Percentiles rank a stretch among this genome's conserved stretches.
These are phyloP conservation scores for Ilex asprella DNA, from an alignment of 257 asterid genomes.

Conservation along the genomic window DNA sequence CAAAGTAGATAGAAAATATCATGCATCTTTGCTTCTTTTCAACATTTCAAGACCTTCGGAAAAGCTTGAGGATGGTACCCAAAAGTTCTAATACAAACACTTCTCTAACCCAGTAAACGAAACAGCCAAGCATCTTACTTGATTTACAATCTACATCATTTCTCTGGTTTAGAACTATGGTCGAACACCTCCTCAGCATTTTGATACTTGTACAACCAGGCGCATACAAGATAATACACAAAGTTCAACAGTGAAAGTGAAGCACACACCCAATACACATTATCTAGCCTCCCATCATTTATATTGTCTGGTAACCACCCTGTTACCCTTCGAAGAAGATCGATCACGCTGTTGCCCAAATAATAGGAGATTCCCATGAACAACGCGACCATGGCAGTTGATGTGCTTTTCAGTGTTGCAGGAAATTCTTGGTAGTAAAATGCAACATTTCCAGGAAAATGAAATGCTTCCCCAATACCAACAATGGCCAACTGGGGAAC, in stretches of 20 bases:
- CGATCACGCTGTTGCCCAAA: constrained; percentile 21
- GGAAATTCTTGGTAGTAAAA: constrained; percentile 36
- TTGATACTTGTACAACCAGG: constrained; percentile 22
- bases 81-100: too few relatives aligned
- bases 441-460: constrained; percentile 26
- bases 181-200: constrained; percentile 3
- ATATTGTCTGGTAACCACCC: constrained; percentile 65
- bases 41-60: too few relatives aligned
- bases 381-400: constrained; percentile 26
- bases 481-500: constrained; percentile 37
- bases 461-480: constrained; percentile 36
- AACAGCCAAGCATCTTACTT: too few relatives aligned
- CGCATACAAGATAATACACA: constrained; percentile 40
- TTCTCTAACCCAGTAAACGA: too few relatives aligned
- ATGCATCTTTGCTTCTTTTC: too few relatives aligned
- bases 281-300: constrained; percentile 57
- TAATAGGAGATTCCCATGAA: constrained; percentile 25
- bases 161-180: too few relatives aligned
- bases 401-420: constrained; percentile 21
- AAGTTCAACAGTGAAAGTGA: constrained; percentile 39
- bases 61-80: too few relatives aligned
- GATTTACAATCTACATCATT: too few relatives aligned
- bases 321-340: constrained; percentile 29
- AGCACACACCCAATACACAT: constrained; percentile 61
- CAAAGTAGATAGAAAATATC: too few relatives aligned